These are phyloP conservation scores for Nicotiana attenuata DNA, from an alignment of 257 asterid genomes.

Conservation along the genomic window DNA sequence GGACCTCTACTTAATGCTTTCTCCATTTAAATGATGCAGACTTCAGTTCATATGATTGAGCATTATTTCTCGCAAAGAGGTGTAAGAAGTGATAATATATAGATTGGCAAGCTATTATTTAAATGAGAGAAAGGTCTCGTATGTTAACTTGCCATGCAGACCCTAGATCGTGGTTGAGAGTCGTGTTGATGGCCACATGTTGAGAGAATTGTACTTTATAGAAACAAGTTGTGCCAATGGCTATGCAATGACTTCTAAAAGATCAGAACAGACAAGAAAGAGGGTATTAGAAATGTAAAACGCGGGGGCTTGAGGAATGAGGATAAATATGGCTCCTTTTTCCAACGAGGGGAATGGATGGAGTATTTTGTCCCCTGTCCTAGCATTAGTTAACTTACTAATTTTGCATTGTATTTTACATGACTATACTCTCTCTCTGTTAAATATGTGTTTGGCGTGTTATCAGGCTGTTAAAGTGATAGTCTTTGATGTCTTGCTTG, in stretches of 20 bases:
- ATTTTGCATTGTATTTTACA: background rate
- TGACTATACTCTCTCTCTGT: background rate
- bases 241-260: background rate
- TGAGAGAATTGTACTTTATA: background rate
- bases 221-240: background rate
- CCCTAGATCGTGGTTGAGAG: background rate
- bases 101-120: background rate
- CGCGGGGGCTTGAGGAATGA: background rate
- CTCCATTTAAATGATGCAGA: background rate
- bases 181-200: background rate
- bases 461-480: background rate
- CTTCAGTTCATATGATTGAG: background rate
- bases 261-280: background rate
- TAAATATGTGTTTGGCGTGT: background rate
- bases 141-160: background rate
- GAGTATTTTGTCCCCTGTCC: background rate
- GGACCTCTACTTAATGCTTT: background rate
- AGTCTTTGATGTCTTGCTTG: background rate
- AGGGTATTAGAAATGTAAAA: background rate
- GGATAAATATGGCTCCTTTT: conserved; percentile 3
- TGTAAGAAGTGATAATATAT: background rate
- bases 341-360: background rate
- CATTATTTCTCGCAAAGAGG: background rate
- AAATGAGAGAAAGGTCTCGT: background rate
- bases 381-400: background rate